Percentiles rank a stretch among this genome's conserved stretches.
phyloP scores from a whole-genome alignment of 257 asterid genomes.

The Solanum habrochaites region DNA sequence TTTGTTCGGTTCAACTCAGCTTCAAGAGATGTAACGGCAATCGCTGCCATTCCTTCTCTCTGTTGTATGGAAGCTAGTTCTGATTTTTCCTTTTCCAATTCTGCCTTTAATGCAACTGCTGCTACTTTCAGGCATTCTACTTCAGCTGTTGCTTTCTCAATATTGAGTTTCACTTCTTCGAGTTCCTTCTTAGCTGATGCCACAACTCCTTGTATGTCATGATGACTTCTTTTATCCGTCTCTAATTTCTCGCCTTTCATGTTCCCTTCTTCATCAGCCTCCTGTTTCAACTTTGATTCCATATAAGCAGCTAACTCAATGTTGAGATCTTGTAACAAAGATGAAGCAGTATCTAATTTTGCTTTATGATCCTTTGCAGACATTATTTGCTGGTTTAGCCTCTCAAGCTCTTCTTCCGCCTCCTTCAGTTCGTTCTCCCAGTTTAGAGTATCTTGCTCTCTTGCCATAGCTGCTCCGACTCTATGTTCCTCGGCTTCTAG shows the following conservation, averaged over 20 bases:
- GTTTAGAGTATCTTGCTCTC: slow-evolving; percentile 58
- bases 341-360: slow-evolving; percentile 47
- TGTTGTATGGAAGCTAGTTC: slow-evolving; percentile 38
- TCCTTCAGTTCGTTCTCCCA: slow-evolving; percentile 75
- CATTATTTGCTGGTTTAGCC: slow-evolving; percentile 31
- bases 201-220: slow-evolving; percentile 38
- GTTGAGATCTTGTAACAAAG: slow-evolving; percentile 49
- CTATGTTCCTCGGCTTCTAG: slow-evolving; percentile 90
- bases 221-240: slow-evolving; percentile 33
- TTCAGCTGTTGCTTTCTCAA: slow-evolving; percentile 36
- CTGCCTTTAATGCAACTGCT: slow-evolving; percentile 31
- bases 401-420: slow-evolving; percentile 65
- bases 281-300: slow-evolving; percentile 39
- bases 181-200: slow-evolving; percentile 56
- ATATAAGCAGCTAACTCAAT: slow-evolving; percentile 69
- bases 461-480: slow-evolving; percentile 66
- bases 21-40: slow-evolving; percentile 51
- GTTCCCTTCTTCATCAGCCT: slow-evolving; percentile 21
- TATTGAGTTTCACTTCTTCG: slow-evolving; percentile 51
- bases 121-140: slow-evolving; percentile 40
- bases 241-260: slow-evolving; percentile 18
- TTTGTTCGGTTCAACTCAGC: slow-evolving; percentile 35
- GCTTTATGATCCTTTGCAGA: slow-evolving; percentile 53
- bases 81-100: slow-evolving; percentile 38
- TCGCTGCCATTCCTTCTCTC: slow-evolving; percentile 63